phyloP scores from a whole-genome alignment of 768 basidiomycete genomes.

The Xerocomellus chrysenteron region DNA sequence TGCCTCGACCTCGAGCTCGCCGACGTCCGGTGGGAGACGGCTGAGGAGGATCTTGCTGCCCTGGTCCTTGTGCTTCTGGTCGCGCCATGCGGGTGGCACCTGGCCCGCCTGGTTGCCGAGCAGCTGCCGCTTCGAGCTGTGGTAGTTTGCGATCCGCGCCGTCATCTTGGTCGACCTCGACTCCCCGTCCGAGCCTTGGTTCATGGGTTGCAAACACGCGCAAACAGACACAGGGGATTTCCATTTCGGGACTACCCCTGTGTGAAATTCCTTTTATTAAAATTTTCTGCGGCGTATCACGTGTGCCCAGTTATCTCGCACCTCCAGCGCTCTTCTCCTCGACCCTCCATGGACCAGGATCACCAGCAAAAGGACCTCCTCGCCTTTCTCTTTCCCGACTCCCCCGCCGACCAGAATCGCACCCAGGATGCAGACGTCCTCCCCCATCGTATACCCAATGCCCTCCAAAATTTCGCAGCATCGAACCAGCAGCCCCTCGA shows the following conservation, averaged over 20 bases:
- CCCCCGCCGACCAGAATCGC: slow-evolving; percentile 26
- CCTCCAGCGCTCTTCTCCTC: background rate
- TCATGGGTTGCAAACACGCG: background rate
- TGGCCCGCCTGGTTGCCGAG: slow-evolving; percentile 57
- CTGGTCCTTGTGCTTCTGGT: slow-evolving; percentile 35
- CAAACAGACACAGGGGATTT: background rate
- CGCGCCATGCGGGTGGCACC: slow-evolving; percentile 63
- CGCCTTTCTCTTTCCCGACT: slow-evolving; percentile 34
- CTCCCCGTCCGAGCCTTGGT: no score
- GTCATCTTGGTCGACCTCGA: background rate
- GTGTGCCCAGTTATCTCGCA: background rate
- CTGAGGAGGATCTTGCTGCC: slow-evolving; percentile 72
- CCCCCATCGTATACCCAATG: slow-evolving; percentile 14
- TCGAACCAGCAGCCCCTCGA: slow-evolving; percentile 41
- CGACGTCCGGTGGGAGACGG: slow-evolving; percentile 65
- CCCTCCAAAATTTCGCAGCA: slow-evolving; percentile 6
- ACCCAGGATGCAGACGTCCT: slow-evolving; percentile 22
- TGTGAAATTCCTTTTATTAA: no score
- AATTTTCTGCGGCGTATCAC: background rate
- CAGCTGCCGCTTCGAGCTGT: slow-evolving; percentile 53
- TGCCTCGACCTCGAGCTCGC: slow-evolving; percentile 67
- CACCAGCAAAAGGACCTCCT: slow-evolving; percentile 38
- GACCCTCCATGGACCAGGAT: slow-evolving; percentile 6
- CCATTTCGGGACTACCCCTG: background rate
- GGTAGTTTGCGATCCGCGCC: slow-evolving; percentile 43